Conservation (phyloP, 257 asterid genomes). For the Solanum corneliomulleri region DNA sequence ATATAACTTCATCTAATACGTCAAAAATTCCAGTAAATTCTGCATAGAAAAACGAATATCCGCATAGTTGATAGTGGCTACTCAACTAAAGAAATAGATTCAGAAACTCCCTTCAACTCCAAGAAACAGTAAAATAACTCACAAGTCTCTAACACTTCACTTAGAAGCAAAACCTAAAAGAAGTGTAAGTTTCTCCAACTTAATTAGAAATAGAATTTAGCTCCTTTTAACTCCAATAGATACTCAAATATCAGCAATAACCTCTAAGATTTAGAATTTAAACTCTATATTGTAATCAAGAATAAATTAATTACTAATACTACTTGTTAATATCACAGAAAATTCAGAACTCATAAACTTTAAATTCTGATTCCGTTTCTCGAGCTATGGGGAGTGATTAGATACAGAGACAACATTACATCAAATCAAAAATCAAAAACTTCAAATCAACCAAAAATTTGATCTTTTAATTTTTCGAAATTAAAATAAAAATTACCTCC, state of each 20-base stretch:
- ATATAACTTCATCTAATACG: not conserved
- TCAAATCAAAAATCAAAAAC: not conserved
- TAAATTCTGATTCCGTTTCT: not conserved
- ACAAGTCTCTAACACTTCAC: not conserved
- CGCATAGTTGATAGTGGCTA: not conserved
- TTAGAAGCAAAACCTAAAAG: not conserved
- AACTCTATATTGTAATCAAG: not conserved
- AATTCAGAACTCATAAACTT: not conserved
- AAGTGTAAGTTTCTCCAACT: not conserved
- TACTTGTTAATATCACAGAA: not conserved
- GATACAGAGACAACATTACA: not conserved
- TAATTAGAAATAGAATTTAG: not conserved
- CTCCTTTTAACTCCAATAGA: not conserved
- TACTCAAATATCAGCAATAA: not conserved
- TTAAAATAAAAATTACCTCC: slow-evolving; percentile 37
- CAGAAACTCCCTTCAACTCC: not conserved
- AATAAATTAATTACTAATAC: not conserved
- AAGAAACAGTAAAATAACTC: not conserved
- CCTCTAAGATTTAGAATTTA: not conserved
- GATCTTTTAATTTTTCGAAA: too few relatives aligned
- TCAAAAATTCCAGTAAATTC: not conserved
- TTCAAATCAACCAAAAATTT: not conserved
- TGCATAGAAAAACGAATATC: not conserved
- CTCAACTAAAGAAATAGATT: not conserved
- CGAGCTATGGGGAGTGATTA: not conserved